Percentiles rank a stretch among this genome's conserved stretches.
Evolutionary conservation across 2,329 filamentous ascomycete species (phyloP).

Genomic region (Diaporthe helianthi): DNA sequence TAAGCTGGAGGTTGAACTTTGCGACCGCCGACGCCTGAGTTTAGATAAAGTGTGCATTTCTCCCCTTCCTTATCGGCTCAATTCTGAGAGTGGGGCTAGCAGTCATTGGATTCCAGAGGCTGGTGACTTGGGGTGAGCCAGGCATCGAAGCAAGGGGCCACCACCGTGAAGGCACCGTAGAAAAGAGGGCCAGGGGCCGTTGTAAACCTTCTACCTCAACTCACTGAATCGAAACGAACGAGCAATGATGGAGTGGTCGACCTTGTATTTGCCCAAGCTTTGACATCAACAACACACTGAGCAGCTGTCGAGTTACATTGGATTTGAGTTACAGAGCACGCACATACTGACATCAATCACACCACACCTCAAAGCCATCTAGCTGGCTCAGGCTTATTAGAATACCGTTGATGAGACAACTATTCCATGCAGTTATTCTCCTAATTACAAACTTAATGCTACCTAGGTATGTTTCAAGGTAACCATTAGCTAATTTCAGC

Average conservation of each 20-base stretch:
- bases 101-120: slow-evolving; percentile 7
- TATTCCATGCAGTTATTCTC: neutral
- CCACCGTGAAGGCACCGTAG: neutral
- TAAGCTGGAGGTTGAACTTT: neutral
- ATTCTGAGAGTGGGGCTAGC: neutral
- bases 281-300: too few relatives aligned
- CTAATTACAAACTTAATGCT: neutral
- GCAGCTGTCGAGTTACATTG: neutral
- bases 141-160: neutral
- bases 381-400: neutral
- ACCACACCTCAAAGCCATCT: neutral
- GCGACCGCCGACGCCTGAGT: too few relatives aligned
- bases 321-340: neutral
- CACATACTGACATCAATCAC: neutral
- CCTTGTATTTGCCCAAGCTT: neutral
- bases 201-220: neutral
- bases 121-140: neutral
- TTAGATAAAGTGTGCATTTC: neutral
- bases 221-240: neutral
- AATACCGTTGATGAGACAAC: neutral
- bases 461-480: neutral
- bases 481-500: neutral
- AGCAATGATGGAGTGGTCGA: too few relatives aligned
- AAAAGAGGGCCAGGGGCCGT: neutral
- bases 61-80: neutral